Evolutionary conservation across 768 basidiomycete species (phyloP), one percentile per base, ranked within the genome.

Genomic region (Pleurotus cornucopiae): DNA sequence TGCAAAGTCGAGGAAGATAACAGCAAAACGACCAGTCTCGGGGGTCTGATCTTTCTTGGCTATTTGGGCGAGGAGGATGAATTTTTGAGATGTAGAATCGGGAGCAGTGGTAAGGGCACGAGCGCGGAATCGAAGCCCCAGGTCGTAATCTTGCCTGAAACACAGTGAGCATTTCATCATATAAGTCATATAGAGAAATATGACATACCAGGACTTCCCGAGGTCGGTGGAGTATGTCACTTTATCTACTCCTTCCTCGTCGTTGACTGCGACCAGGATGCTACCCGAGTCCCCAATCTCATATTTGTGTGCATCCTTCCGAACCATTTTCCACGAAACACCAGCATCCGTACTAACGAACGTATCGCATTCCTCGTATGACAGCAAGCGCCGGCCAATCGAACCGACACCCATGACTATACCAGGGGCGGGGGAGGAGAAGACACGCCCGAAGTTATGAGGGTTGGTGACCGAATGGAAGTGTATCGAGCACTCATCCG

Each of bases 331-430:
- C 96, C 97, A 99, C 4, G 83, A 82, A 12, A 94, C 62, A 1
- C 97, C 97, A 0, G 87, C 94, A 64, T 99, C 92, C 0, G 79
- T 88, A 62, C 92, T 95, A 58, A 98, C 68, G 76, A 97, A 99
- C 0, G 96, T 98, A 63, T 97, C 93, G 64, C 90, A 86, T 38
- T 97, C 87, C 43, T 89, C 84, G 63, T 98, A 98, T 0, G 83
- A 73, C 14, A 74, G 67, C 6, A 98, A 74, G 11, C 72, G 68
- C 18, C 78, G 71, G 2, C 96, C 94, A 37, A 97, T 80, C 0
- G 85, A 89, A 5, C 97, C 97, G 1, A 98, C 94, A n/a, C 91
- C 96, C 91, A 99, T 96, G 25, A 92, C 88, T 58, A 93, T 81
- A 0, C 97, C 96, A 0, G 96, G 96, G 0, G 95, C 96, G 4